Evolutionary conservation across 306 rosid genomes (phyloP).

Genomic region (Fragaria ananassa): DNA sequence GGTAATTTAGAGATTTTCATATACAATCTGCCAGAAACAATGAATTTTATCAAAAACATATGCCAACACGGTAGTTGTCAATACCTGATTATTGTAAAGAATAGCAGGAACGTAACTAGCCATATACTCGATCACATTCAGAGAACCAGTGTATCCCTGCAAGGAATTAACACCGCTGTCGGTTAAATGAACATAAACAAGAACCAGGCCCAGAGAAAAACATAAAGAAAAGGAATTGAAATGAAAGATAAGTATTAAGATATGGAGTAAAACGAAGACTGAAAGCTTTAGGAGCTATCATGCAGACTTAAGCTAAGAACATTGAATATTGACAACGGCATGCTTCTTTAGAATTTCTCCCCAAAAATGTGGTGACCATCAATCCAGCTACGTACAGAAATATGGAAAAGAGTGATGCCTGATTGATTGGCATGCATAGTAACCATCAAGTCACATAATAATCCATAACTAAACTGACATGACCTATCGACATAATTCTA

Average conservation of each 20-base stretch:
- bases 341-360: background rate
- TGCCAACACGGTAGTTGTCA: slow-evolving; percentile 18
- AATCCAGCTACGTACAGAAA: background rate
- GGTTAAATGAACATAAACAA: slow-evolving; percentile 13
- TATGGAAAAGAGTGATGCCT: background rate
- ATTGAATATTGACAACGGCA: background rate
- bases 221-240: slow-evolving; percentile 10
- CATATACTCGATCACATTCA: slow-evolving; percentile 76
- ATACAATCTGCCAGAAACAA: slow-evolving; percentile 4
- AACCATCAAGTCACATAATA: background rate
- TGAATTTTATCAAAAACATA: background rate
- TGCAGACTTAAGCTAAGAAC: background rate
- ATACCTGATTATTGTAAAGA: slow-evolving; percentile 91
- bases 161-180: slow-evolving; percentile 24
- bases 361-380: background rate
- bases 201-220: background rate
- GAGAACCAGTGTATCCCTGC: slow-evolving; percentile 76
- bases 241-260: background rate
- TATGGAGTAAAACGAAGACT: background rate
- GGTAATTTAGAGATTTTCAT: background rate
- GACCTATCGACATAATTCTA: slow-evolving; percentile 11
- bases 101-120: slow-evolving; percentile 70
- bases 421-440: background rate
- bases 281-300: background rate
- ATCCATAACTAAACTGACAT: background rate